Evolutionary conservation across 306 rosid genomes (phyloP), one percentile per base, ranked within the genome.

Genomic region (Begonia fuchsioides): DNA sequence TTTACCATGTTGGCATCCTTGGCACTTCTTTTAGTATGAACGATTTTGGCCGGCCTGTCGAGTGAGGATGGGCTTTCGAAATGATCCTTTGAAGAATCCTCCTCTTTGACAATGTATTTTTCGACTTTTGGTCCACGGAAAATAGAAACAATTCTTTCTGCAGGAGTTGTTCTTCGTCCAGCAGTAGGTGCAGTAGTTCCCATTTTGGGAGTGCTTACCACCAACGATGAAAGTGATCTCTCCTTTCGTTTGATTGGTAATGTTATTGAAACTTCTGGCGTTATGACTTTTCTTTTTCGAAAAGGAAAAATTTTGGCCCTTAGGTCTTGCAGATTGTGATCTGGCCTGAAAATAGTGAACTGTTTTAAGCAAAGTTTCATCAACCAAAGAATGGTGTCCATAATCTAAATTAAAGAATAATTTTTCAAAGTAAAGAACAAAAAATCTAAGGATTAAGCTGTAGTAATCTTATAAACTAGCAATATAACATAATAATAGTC

Each of bases 211-310:
- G 94, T 76, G 74, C 63, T 75, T 57, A 90, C 90, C 63, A 81
- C 98, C 75, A 90, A 65, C 44, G 95, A 90, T 1, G 95, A 90
- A 51, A 90, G 95, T 17, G 94, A 90, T 67, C 95, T 81, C 63
- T 90, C 98, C 73, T 90, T 90, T 75, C 97, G 76, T 72, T 73
- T 81, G 15, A 76, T 79, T 3, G 97, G 94, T 35, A 79, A 41
- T 49, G 83, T 46, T 43, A 53, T 67, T 43, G 38, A 65, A 66
- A 63, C 58, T 72, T 81, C 95, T 43, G 87, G 78, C 46, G 70
- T 73, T 39, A 62, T 75, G 26, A 55, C 79, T 65, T 85, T 81
- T 54, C 79, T 73, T 60, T 78, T 66, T 72, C 77, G 81, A 40
- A 68, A 49, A 52, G 97, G 97, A 61, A 90, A 90, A 66, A 81